Percentiles rank a stretch among this genome's conserved stretches.
Conservation (phyloP, 805 yeast genomes). For the Henningerozyma blattae region DNA sequence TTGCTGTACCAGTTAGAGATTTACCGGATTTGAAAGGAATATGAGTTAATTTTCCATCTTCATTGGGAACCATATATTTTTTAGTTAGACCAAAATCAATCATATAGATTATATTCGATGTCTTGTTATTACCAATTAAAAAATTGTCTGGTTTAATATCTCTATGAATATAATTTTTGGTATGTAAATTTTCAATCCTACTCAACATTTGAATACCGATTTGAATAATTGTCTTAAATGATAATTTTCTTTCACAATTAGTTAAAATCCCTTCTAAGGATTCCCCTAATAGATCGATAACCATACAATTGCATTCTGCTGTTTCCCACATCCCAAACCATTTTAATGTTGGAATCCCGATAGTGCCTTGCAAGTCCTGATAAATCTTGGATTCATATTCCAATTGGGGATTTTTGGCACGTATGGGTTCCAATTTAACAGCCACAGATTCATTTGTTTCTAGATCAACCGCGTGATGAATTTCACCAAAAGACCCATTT, state of each 20-base stretch:
- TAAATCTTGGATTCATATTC: slow-evolving; percentile 96
- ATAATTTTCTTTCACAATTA: slow-evolving; percentile 87
- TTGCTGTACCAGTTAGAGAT: slow-evolving; percentile 93
- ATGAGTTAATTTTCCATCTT: no score
- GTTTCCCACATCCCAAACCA: slow-evolving; percentile 98
- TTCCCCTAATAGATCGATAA: slow-evolving; percentile 90
- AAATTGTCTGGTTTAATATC: slow-evolving; percentile 83
- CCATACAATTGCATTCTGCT: slow-evolving; percentile 94
- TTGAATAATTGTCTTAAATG: slow-evolving; percentile 83
- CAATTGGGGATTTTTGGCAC: slow-evolving; percentile 92
- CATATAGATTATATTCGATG: slow-evolving; percentile 91
- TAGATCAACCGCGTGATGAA: slow-evolving; percentile 83
- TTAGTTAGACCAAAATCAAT: slow-evolving; percentile 92
- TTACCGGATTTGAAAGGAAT: slow-evolving; percentile 95
- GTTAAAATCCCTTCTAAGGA: slow-evolving; percentile 90
- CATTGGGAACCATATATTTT: slow-evolving; percentile 83
- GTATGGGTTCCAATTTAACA: slow-evolving; percentile 78
- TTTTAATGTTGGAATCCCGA: slow-evolving; percentile 92
- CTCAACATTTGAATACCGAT: slow-evolving; percentile 91
- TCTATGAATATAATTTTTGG: slow-evolving; percentile 79
- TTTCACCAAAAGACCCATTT: slow-evolving; percentile 95
- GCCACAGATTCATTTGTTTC: slow-evolving; percentile 97
- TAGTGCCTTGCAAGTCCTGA: slow-evolving; percentile 89
- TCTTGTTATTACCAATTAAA: slow-evolving; percentile 76
- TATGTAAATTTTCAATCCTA: slow-evolving; percentile 91